Conservation (phyloP, 192 early-diverging fungal species). For the Coemansia aciculifera region DNA sequence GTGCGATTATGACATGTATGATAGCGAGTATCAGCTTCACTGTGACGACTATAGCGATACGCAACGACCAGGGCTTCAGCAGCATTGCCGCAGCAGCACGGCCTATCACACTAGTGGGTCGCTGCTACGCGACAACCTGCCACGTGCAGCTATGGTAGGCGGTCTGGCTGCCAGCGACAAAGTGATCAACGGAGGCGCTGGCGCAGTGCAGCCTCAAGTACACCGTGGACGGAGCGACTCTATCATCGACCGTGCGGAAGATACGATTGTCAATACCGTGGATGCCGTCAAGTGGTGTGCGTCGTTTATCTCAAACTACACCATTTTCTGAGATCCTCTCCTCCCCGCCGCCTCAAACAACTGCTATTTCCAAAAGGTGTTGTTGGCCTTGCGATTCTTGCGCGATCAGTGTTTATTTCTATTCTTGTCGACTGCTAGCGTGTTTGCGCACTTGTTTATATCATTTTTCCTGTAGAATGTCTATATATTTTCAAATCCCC, state of each 20-base stretch:
- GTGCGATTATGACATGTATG: conserved; percentile 32
- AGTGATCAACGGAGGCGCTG: background rate
- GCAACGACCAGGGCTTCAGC: conserved; percentile 15
- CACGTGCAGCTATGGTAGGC: background rate
- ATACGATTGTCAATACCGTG: conserved; percentile 55
- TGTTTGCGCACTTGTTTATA: conserved; percentile 6
- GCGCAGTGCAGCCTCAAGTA: conserved; percentile 2
- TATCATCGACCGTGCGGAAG: conserved; percentile 53
- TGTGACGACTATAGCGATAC: conserved; percentile 20
- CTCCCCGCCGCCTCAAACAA: no score
- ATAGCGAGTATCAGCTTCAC: conserved; percentile 29
- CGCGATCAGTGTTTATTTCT: no score
- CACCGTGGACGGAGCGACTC: conserved; percentile 41
- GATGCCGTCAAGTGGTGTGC: conserved; percentile 59
- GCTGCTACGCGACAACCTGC: background rate
- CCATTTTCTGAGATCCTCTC: conserved; percentile 32
- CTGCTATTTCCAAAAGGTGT: no score
- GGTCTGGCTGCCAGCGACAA: background rate
- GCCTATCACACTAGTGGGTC: conserved; percentile 4
- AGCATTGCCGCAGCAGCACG: conserved; percentile 11
- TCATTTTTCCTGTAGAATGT: conserved; percentile 3
- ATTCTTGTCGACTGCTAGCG: background rate
- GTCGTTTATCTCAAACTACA: conserved; percentile 57
- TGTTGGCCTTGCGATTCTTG: no score
- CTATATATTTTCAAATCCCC: background rate